These are phyloP conservation scores for Xylaria bambusicola DNA, from an alignment of 495 filamentous ascomycete species.

Conservation along the genomic window DNA sequence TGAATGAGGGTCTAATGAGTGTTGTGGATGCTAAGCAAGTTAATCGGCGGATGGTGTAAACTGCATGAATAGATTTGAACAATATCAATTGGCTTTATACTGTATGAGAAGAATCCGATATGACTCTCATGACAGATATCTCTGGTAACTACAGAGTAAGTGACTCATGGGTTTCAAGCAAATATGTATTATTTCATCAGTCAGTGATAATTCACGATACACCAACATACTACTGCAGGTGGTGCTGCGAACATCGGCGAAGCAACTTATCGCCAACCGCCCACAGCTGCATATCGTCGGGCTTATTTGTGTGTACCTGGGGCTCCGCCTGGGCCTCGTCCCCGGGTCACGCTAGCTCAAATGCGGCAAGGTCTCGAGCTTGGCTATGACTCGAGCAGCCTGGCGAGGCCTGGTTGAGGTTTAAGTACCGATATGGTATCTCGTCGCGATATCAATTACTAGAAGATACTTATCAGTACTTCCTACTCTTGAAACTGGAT, in stretches of 20 bases:
- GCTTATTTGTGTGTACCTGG: neutral
- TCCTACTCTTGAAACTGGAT: too few species aligned
- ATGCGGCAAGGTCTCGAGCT: neutral
- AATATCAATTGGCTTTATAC: neutral
- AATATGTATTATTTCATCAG: neutral
- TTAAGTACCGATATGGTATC: too few species aligned
- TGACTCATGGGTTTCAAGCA: conserved; percentile 12
- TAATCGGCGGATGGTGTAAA: neutral
- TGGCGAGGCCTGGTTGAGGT: too few species aligned
- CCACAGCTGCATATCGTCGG: neutral
- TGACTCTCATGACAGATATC: neutral
- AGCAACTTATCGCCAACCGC: neutral
- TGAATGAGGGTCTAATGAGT: neutral
- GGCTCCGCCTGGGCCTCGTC: conserved; percentile 2
- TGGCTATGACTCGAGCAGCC: too few species aligned
- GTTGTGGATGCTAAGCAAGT: neutral
- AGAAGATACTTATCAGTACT: too few species aligned
- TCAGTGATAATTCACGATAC: neutral
- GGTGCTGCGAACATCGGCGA: conserved; percentile 13
- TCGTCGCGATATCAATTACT: too few species aligned
- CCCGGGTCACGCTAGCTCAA: conserved; percentile 5
- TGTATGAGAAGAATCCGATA: neutral
- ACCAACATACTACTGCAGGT: neutral
- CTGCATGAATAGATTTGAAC: neutral
- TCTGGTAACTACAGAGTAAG: neutral